Evolutionary conservation across 1,284 basidiomycete genomes (phyloP), one percentile per base, ranked within the genome.

Genomic region (Sporisorium reilianum): DNA sequence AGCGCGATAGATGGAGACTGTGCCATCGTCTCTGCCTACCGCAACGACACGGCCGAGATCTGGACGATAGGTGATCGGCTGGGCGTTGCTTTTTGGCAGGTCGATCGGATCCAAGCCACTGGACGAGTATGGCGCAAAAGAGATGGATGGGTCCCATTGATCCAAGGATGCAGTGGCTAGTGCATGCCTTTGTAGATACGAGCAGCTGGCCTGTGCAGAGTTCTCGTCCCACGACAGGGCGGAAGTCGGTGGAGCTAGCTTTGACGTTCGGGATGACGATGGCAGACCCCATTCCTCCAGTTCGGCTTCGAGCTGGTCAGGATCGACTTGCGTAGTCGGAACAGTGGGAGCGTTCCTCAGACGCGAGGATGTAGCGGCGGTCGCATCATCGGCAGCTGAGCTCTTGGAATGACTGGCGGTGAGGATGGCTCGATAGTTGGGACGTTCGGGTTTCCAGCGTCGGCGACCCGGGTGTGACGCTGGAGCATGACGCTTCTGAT

Each of bases 161-260:
- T 74, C 65, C 45, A 69, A n/a, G 2, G 58, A 57, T 12, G 51
- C 36, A 26, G 36, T 8, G 14, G 14, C 9, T 22, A 16, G 16
- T 10, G 1, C 25, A 16, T 20, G 14, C 16, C n/a, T 28, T 22
- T 51, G 45, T 4, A 62, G 40, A 25, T 52, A 54, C 1, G 58
- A 58, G 22, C 51, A 65, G 65, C 54, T 74, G 30, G 45, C 44
- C 2, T 55, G 46, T 5, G 51, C 44, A 2, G 71, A 74, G 36
- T 68, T 74, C 32, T 74, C 71, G 25, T 74, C 71, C 62, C 65
- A 74, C 1, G 71, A 68, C n/a, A 69, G 51, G 3, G 71, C 64
- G 7, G 65, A 57, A 2, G 58, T 56, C 6, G 71, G 71, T 8
- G 55, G 18, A 9, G 58, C 52, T 14, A 71, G 45, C 11, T 55